Evolutionary conservation across 1,284 basidiomycete species (phyloP), one percentile per base, ranked within the genome.

Genomic region (Ustilago curta): DNA sequence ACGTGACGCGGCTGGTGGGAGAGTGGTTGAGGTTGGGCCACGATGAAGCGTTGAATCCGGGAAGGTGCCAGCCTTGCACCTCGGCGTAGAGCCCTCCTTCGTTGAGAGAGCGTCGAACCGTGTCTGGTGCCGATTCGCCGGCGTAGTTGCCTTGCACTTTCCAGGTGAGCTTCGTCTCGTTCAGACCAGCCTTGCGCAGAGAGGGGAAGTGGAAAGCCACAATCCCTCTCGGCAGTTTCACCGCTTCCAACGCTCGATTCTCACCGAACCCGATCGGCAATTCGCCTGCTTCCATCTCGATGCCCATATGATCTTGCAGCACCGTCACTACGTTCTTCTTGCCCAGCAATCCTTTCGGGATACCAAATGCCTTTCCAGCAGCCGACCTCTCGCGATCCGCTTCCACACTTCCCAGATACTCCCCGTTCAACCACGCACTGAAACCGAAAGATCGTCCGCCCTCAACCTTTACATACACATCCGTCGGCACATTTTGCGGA

Each of bases 11-110:
- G 0, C 91, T 86, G 37, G 37, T 61, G 9, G 21, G 14, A 11
- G 8, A 3, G 86, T 11, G 91, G 85, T 18, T 12, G 88, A 86
- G 50, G 90, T 88, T 5, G 79, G 51, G 79, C 92, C 92, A 93
- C 8, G 83, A 80, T 1, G 89, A 88, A 3, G 88, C 89, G 60
- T 91, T 87, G 82, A 90, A 93, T 11, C 89, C 89, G 1, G 92
- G 92, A 4, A 93, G 88, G 83, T 93, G 92, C 92, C 92, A 93
- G 14, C 92, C 92, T 66, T 88, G 77, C 39, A 92, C 89, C 82
- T 94, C 92, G 27, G 90, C 91, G 61, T 89, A 91, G 8, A 93
- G 87, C 4, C 92, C 93, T 16, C 92, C 92, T 85, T 93, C 92
- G 73, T 93, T 93, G 52, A 92, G 86, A 16, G 92, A 78, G 45